Conservation (phyloP, 208 protist genomes). For the Acanthamoeba royreba region DNA sequence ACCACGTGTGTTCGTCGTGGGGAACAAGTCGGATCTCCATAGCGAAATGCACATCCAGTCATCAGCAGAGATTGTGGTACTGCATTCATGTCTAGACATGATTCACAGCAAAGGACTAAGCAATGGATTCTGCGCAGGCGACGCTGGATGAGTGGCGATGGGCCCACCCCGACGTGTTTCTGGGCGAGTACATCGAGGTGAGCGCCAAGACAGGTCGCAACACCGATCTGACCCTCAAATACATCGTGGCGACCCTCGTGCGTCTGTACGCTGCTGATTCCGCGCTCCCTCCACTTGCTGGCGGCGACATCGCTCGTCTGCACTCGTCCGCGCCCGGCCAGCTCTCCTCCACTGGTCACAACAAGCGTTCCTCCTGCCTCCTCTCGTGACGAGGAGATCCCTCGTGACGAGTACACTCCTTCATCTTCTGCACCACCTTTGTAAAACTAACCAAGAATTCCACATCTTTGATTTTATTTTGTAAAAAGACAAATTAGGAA, state of each 20-base stretch:
- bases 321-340: too few species aligned
- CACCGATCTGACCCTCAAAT: not conserved
- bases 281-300: too few species aligned
- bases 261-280: not conserved
- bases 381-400: too few species aligned
- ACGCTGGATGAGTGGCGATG: not conserved
- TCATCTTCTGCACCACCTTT: too few species aligned
- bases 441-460: too few species aligned
- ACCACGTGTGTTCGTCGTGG: not conserved
- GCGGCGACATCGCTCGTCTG: too few species aligned
- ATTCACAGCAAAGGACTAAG: not conserved
- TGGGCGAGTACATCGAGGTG: conserved; percentile 7
- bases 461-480: too few species aligned
- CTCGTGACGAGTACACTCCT: too few species aligned
- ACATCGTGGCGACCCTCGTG: not conserved
- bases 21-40: not conserved
- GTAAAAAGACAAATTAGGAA: too few species aligned
- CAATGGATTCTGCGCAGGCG: not conserved
- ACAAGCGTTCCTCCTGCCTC: too few species aligned
- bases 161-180: not conserved
- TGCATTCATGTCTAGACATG: not conserved
- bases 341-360: too few species aligned
- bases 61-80: not conserved
- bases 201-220: conserved; percentile 1
- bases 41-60: not conserved